phyloP scores from a whole-genome alignment of 306 rosid genomes.

The Acacia crassicarpa region DNA sequence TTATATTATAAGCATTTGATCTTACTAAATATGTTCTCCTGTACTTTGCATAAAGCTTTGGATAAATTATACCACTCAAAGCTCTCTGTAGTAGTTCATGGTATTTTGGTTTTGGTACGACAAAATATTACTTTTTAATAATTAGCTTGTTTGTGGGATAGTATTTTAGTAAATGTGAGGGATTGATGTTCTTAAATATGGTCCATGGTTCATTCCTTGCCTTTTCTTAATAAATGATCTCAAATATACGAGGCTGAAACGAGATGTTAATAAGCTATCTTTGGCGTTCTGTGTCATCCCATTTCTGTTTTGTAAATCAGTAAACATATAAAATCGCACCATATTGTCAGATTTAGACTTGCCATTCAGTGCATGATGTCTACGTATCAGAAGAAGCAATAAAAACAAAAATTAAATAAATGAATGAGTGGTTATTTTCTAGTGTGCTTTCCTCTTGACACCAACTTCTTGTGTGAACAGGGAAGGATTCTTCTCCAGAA shows the following conservation, averaged over 20 bases:
- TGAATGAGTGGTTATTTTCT: neutral
- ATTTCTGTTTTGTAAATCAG: neutral
- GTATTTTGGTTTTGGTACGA: neutral
- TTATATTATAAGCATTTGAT: neutral
- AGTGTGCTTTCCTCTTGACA: neutral
- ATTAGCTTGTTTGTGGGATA: neutral
- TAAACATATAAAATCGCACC: neutral
- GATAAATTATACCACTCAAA: neutral
- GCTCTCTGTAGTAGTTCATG: no score
- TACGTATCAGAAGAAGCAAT: neutral
- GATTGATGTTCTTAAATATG: neutral
- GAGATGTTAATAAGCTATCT: neutral
- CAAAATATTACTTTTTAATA: neutral
- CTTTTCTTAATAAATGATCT: neutral
- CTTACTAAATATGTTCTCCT: neutral
- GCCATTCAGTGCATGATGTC: neutral
- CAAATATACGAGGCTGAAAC: neutral
- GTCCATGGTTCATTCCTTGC: neutral
- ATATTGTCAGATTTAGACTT: neutral
- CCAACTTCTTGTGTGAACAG: conserved; percentile 47
- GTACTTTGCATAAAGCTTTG: neutral
- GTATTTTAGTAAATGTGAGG: neutral
- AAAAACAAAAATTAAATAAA: neutral
- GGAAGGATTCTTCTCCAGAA: conserved; percentile 75
- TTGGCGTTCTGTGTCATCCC: neutral